These are phyloP conservation scores for Cyathus striatus DNA, from an alignment of 768 basidiomycete species.

Conservation along the genomic window DNA sequence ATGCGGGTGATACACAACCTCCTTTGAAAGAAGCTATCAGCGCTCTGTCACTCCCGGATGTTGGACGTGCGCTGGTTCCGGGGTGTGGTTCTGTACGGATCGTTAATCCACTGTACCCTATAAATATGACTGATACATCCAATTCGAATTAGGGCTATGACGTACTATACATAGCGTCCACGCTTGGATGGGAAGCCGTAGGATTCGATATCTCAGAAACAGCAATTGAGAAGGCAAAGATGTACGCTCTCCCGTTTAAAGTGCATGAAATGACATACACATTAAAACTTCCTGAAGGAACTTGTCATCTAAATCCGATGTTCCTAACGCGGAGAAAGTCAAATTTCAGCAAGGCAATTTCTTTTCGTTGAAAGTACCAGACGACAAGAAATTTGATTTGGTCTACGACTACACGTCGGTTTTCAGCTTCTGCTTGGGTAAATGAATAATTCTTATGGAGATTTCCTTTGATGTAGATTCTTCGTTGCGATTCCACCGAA, in stretches of 20 bases:
- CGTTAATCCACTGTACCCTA: background rate
- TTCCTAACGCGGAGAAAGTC: conserved; percentile 25
- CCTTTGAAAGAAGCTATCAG: conserved; percentile 47
- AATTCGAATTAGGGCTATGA: conserved; percentile 78
- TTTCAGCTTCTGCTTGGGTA: too few species aligned
- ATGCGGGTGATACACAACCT: conserved; percentile 48
- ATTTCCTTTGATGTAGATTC: conserved; percentile 43
- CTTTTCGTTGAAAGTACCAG: conserved; percentile 38
- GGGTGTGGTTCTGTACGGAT: conserved; percentile 44
- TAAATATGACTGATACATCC: too few species aligned
- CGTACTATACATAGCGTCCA: conserved; percentile 47
- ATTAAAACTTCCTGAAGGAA: conserved; percentile 9
- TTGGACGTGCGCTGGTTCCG: conserved; percentile 24
- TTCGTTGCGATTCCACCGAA: conserved; percentile 67
- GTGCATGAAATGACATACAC: too few species aligned
- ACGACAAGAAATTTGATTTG: conserved; percentile 42
- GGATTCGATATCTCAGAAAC: conserved; percentile 56
- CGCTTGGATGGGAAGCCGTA: conserved; percentile 39
- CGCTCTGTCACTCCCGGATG: conserved; percentile 35
- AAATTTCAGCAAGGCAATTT: conserved; percentile 45
- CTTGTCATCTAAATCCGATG: conserved; percentile 11
- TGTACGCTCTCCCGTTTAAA: conserved; percentile 19
- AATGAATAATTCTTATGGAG: too few species aligned
- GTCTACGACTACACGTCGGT: conserved; percentile 63
- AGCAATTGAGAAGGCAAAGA: conserved; percentile 42